Conservation (phyloP, 306 rosid species). For the Fragaria nilgerrensis region DNA sequence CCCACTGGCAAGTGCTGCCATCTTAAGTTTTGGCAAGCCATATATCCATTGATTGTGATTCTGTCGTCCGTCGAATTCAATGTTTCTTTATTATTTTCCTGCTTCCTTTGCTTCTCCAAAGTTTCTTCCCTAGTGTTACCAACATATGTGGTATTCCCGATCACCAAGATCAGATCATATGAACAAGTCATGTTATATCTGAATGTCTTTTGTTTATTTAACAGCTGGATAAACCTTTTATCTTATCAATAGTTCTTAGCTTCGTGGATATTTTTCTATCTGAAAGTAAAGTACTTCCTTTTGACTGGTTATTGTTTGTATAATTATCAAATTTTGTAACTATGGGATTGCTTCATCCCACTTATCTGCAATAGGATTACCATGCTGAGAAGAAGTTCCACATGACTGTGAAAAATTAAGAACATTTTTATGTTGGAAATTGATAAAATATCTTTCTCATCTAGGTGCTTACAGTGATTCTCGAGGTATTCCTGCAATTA, state of each 20-base stretch:
- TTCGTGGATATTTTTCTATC: background rate
- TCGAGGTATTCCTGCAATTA: conserved; percentile 84
- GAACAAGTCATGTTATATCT: background rate
- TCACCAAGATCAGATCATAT: background rate
- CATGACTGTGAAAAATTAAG: background rate
- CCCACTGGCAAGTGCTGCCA: conserved; percentile 1
- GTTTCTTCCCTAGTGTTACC: background rate
- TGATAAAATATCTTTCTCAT: conserved; percentile 9
- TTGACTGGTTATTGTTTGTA: conserved; percentile 2
- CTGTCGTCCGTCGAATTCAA: background rate
- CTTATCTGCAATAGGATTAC: background rate
- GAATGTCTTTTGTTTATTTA: background rate
- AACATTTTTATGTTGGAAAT: conserved; percentile 22
- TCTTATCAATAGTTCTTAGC: background rate
- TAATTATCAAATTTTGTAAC: background rate
- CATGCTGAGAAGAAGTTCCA: background rate
- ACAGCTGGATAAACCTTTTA: background rate
- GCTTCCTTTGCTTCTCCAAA: background rate
- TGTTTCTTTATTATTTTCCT: background rate
- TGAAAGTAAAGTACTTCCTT: background rate
- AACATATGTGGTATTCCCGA: background rate
- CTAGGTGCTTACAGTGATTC: conserved; percentile 98
- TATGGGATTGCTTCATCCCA: background rate
- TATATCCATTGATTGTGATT: background rate
- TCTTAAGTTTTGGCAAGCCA: background rate